phyloP scores from a whole-genome alignment of 108 stramenopile species.

The Fistulifera solaris region DNA sequence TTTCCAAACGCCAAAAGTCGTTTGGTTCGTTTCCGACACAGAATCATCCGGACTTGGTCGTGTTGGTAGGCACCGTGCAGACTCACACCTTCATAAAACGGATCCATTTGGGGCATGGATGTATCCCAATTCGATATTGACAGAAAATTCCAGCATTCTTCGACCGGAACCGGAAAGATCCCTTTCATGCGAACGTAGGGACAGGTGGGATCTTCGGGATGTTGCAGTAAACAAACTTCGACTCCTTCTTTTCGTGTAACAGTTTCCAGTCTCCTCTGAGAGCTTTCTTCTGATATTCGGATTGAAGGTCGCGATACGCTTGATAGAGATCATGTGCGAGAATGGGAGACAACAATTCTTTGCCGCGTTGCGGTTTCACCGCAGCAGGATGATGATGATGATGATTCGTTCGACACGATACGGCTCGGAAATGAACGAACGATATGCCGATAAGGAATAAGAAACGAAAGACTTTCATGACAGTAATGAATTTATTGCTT shows the following conservation, averaged over 20 bases:
- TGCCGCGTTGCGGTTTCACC: conserved; percentile 10
- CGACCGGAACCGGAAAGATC: conserved; percentile 29
- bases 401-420: no score
- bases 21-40: conserved; percentile 45
- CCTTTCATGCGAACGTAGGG: conserved; percentile 63
- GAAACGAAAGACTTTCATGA: no score
- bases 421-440: no score
- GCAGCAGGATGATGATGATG: no score
- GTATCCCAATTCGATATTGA: conserved; percentile 32
- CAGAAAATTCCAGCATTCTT: conserved; percentile 53
- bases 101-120: conserved; percentile 67
- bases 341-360: neutral
- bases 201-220: conserved; percentile 43
- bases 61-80: conserved; percentile 25
- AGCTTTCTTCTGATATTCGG: conserved; percentile 27
- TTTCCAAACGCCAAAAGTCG: conserved; percentile 53
- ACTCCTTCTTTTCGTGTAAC: conserved; percentile 25
- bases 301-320: conserved; percentile 28
- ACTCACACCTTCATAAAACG: conserved; percentile 49
- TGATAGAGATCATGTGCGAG: conserved; percentile 20
- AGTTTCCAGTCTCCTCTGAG: conserved; percentile 24
- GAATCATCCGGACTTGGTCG: conserved; percentile 35
- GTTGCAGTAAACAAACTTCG: conserved; percentile 37
- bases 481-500: no score
- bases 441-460: no score